A percentile compares a stretch with the other conserved stretches of the same genome.
Evolutionary conservation across 2,329 filamentous ascomycete species (phyloP).

Genomic region (Botrytis elliptica): DNA sequence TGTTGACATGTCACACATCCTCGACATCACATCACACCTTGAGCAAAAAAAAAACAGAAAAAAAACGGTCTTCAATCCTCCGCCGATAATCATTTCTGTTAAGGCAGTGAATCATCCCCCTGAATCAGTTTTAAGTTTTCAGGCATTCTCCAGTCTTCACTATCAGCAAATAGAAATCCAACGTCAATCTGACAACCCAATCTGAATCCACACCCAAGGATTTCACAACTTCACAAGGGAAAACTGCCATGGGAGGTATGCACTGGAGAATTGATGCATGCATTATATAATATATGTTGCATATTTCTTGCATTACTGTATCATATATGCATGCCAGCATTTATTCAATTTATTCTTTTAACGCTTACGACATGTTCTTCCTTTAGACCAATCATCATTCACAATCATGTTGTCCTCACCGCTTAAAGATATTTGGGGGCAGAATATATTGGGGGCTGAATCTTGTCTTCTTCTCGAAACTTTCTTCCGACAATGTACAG

Average conservation of each 20-base stretch:
- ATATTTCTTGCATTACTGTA: conserved; percentile 1
- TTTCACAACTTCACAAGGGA: not conserved
- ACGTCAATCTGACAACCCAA: not conserved
- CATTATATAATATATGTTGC: not conserved
- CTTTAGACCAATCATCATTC: not conserved
- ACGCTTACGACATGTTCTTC: not conserved
- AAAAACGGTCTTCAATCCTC: not conserved
- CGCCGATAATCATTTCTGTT: not conserved
- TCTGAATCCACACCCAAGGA: not conserved
- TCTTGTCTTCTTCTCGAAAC: not conserved
- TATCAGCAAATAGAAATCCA: not conserved
- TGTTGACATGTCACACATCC: not conserved
- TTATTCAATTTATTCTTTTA: not conserved
- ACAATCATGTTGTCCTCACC: not conserved
- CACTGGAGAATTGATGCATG: not conserved
- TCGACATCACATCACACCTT: not conserved
- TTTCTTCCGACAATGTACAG: not conserved
- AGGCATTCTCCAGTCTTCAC: not conserved
- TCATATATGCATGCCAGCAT: not conserved
- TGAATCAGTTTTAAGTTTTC: not conserved
- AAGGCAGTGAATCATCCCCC: not conserved
- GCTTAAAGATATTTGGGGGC: not conserved
- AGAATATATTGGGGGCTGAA: conserved; percentile 2
- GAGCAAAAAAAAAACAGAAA: not conserved
- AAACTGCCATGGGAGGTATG: not conserved